A percentile compares a stretch with the other conserved stretches of the same genome.
These are phyloP conservation scores for Colletotrichum trifolii DNA, from an alignment of 2,329 filamentous ascomycete species.

Conservation along the genomic window DNA sequence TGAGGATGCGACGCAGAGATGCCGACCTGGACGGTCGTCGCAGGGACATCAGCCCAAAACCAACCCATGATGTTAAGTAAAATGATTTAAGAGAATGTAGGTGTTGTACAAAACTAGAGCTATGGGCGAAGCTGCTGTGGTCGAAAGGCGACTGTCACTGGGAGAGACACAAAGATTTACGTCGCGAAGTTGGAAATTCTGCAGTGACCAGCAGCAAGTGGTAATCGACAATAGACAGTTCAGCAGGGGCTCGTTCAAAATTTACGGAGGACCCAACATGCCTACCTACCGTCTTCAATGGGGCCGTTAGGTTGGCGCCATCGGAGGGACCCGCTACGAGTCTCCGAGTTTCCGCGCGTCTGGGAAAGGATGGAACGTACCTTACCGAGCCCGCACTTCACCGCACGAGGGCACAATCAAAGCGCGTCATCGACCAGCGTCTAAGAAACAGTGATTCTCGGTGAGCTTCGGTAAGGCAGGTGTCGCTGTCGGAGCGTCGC, in stretches of 20 bases:
- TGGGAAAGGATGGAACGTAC: background rate
- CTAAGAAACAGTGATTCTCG: too few species aligned
- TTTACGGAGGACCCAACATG: background rate
- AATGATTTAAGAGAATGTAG: background rate
- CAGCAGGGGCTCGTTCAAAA: conserved; percentile 15
- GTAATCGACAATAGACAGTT: conserved; percentile 6
- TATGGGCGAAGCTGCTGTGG: background rate
- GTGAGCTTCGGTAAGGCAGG: too few species aligned
- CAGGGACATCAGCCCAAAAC: conserved; percentile 69
- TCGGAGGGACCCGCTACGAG: conserved; percentile 29
- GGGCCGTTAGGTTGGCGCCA: background rate
- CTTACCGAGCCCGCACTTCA: too few species aligned
- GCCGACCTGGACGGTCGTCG: conserved; percentile 39
- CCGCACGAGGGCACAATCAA: too few species aligned
- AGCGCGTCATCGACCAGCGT: conserved; percentile 14
- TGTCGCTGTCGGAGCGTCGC: too few species aligned
- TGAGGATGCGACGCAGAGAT: conserved; percentile 39
- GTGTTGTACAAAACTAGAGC: conserved; percentile 6
- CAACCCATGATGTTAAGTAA: conserved; percentile 62
- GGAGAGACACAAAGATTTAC: conserved; percentile 31
- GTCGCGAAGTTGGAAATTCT: conserved; percentile 21
- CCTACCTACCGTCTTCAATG: background rate
- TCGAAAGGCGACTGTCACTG: background rate
- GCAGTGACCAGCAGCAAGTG: conserved; percentile 1
- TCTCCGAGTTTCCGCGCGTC: conserved; percentile 16